Evolutionary conservation across 768 basidiomycete species (phyloP).

Genomic region (Boletus eberwhitei): DNA sequence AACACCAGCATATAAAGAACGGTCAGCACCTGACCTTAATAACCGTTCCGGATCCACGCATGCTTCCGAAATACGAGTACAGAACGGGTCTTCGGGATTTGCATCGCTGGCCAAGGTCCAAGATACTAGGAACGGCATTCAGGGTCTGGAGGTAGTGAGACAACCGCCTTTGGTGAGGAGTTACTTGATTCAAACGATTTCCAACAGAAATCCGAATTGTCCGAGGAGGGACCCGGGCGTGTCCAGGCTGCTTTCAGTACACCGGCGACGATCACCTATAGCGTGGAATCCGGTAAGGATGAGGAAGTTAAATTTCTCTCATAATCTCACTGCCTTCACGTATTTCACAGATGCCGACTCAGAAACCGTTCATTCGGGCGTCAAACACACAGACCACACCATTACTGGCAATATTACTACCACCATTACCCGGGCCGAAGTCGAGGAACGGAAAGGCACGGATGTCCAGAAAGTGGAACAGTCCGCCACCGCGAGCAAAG

Average conservation of each 20-base stretch:
- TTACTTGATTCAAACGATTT: neutral
- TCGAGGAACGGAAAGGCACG: neutral
- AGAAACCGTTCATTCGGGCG: neutral
- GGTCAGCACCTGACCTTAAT: neutral
- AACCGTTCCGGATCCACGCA: neutral
- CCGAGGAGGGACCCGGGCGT: too few relatives aligned
- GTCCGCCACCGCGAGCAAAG: too few relatives aligned
- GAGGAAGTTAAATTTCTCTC: neutral
- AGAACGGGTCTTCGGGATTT: neutral
- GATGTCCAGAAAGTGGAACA: neutral
- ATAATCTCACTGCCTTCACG: neutral
- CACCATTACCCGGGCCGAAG: too few relatives aligned
- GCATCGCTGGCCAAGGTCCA: neutral
- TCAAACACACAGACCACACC: neutral
- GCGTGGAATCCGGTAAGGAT: neutral
- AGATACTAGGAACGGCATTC: neutral
- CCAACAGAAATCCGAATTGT: neutral
- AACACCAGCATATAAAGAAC: neutral
- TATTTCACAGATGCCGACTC: neutral
- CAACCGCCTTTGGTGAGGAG: neutral
- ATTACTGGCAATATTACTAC: too few relatives aligned
- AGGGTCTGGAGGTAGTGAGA: neutral
- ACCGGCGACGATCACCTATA: neutral
- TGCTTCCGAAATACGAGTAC: neutral
- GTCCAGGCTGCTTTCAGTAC: neutral